Conservation (phyloP, 208 protist genomes). For the Leishmania martiniquensis region DNA sequence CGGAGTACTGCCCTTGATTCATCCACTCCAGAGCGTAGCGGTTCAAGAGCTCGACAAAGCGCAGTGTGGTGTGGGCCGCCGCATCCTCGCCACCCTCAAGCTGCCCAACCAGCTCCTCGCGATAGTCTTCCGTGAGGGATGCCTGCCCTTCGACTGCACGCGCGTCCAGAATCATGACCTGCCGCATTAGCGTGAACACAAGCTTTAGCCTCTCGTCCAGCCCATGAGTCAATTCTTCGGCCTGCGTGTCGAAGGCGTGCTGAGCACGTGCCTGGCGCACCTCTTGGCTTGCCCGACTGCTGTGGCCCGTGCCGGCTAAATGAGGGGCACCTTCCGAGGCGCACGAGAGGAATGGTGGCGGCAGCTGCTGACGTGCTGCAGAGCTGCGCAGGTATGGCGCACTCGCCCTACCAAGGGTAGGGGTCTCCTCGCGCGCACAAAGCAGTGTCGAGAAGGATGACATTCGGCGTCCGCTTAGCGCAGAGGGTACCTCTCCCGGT, state of each 20-base stretch:
- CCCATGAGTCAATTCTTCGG: constrained; percentile 6
- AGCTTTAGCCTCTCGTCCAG: constrained; percentile 24
- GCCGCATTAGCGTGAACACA: constrained; percentile 33
- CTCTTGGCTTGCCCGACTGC: constrained; percentile 20
- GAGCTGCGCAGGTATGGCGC: neutral
- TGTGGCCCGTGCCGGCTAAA: neutral
- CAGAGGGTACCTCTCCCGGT: neutral
- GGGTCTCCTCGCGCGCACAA: neutral
- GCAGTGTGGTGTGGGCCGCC: constrained; percentile 13
- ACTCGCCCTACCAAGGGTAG: constrained; percentile 1
- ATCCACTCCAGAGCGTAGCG: constrained; percentile 57
- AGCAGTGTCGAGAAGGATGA: neutral
- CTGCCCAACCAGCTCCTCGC: constrained; percentile 18
- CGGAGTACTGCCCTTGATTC: constrained; percentile 61
- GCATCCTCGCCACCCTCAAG: constrained; percentile 29
- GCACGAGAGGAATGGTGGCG: neutral
- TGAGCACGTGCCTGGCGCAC: constrained; percentile 27
- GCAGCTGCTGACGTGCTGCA: neutral
- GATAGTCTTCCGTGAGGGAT: neutral
- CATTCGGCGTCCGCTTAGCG: neutral
- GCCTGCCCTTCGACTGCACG: neutral
- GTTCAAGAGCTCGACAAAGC: constrained; percentile 27
- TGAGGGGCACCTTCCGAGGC: neutral
- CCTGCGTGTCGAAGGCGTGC: constrained; percentile 23
- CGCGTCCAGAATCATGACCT: constrained; percentile 33